Evolutionary conservation across 306 rosid species (phyloP), one percentile per base, ranked within the genome.

Genomic region (Argentina anserina): DNA sequence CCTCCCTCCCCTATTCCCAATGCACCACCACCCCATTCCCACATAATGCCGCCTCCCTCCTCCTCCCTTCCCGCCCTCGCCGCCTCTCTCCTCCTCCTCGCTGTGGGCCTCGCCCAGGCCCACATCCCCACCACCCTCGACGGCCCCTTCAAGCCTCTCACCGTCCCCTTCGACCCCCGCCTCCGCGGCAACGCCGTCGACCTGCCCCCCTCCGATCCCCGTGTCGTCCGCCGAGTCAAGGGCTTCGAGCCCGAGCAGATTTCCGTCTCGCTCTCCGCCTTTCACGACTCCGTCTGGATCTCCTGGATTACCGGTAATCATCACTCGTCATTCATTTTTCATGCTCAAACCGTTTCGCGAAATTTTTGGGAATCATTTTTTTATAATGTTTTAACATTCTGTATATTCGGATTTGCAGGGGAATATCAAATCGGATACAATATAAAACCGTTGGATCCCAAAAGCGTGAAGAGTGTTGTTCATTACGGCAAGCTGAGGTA

Each of bases 221-320:
- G 93, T 14, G 88, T 92, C 60, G 82, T 70, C 52, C 96, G 93
- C 73, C 70, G 23, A 0, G 93, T 67, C 43, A 41, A 9, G 3
- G 96, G 89, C 3, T 89, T 86, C 53, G 71, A 83, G 70, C 97
- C 97, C 2, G 96, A 92, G 79, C 97, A 92, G 88, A 87, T 92
- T 81, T 87, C 96, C 0, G 73, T 89, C 31, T 82, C 97, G 25
- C 90, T 92, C 52, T 92, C 97, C 7, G 70, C 85, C 21, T 3
- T 74, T 14, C 73, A 86, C 53, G 87, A 87, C 67, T 89, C 96
- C 28, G 85, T 92, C 64, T 92, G 97, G 97, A 69, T 89, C 49
- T 86, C 96, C 15, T 92, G 97, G 96, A 31, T 92, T 72, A 87
- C 97, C 61, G 97, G 97, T 87, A 47, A 33, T n/a, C n/a, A n/a